A percentile compares a stretch with the other conserved stretches of the same genome.
Conservation (phyloP, 495 filamentous ascomycete species). For the Hyphodiscus hymeniophilus region DNA sequence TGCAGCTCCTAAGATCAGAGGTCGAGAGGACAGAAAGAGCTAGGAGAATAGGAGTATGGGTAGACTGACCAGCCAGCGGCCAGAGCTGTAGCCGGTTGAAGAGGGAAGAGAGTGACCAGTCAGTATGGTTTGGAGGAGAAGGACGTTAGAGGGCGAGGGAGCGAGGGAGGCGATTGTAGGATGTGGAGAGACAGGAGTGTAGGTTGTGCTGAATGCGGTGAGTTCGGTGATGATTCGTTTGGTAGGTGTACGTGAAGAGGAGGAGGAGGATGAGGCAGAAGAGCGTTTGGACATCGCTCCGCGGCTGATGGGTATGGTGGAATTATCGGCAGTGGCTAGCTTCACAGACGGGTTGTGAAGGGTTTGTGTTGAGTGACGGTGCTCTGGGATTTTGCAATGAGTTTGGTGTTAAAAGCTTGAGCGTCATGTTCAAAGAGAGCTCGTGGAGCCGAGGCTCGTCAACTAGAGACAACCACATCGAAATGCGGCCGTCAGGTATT, state of each 20-base stretch:
- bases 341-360: not conserved
- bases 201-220: slow-evolving; percentile 44
- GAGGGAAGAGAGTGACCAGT: slow-evolving; percentile 52
- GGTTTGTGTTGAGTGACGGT: too few relatives aligned
- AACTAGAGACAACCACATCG: too few relatives aligned
- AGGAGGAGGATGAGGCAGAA: slow-evolving; percentile 6
- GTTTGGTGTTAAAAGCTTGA: too few relatives aligned
- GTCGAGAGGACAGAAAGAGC: too few relatives aligned
- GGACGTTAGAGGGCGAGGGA: slow-evolving; percentile 61
- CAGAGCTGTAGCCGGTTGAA: slow-evolving; percentile 64
- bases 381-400: not conserved
- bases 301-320: not conserved
- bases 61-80: slow-evolving; percentile 82
- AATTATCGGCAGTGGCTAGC: not conserved
- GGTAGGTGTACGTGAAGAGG: slow-evolving; percentile 25
- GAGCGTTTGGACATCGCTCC: slow-evolving; percentile 1
- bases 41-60: too few relatives aligned
- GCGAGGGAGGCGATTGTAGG: slow-evolving; percentile 47
- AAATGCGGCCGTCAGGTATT: too few relatives aligned
- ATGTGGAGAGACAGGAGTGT: slow-evolving; percentile 12
- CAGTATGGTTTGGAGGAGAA: slow-evolving; percentile 73
- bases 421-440: too few relatives aligned
- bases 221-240: slow-evolving; percentile 63
- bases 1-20: too few relatives aligned
- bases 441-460: too few relatives aligned